A percentile compares a stretch with the other conserved stretches of the same genome.
Conservation (phyloP, 2,329 filamentous ascomycete genomes). For the Tolypocladium nubicola region DNA sequence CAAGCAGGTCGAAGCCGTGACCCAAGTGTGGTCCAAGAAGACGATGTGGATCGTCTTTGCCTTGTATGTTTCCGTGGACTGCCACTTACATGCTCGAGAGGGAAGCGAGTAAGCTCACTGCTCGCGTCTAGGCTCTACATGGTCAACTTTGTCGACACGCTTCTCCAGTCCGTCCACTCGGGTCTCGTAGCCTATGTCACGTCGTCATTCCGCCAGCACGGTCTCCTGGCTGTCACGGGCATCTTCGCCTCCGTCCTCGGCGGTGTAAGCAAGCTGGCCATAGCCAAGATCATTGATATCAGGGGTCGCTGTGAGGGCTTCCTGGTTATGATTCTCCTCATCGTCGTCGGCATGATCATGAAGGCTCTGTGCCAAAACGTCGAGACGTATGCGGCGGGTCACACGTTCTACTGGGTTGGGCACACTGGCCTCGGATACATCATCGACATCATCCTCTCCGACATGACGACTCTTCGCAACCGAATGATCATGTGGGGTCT, state of each 20-base stretch:
- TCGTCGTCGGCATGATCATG: constrained; percentile 46
- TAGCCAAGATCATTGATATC: constrained; percentile 39
- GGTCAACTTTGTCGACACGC: constrained; percentile 25
- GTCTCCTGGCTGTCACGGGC: constrained; percentile 49
- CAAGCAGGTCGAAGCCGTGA: constrained; percentile 26
- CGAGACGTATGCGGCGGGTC: constrained; percentile 46
- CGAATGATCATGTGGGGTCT: constrained; percentile 31
- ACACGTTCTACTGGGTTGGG: constrained; percentile 56
- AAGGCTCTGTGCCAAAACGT: constrained; percentile 51
- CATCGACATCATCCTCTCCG: constrained; percentile 30
- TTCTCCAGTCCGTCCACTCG: constrained; percentile 26
- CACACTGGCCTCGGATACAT: constrained; percentile 29
- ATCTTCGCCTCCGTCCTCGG: constrained; percentile 43
- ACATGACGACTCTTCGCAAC: constrained; percentile 31
- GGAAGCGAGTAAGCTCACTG: background rate
- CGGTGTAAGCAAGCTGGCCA: constrained; percentile 25
- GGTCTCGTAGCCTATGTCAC: constrained; percentile 55
- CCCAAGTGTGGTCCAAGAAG: constrained; percentile 25
- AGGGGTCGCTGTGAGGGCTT: constrained; percentile 38
- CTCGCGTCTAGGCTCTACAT: constrained; percentile 23
- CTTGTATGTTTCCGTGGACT: constrained; percentile 18
- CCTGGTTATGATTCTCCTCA: constrained; percentile 28
- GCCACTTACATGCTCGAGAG: background rate
- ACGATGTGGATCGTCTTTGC: constrained; percentile 26
- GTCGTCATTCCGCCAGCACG: constrained; percentile 53